These are phyloP conservation scores for Antrodiella citrinella DNA, from an alignment of 768 basidiomycete species.

Conservation along the genomic window DNA sequence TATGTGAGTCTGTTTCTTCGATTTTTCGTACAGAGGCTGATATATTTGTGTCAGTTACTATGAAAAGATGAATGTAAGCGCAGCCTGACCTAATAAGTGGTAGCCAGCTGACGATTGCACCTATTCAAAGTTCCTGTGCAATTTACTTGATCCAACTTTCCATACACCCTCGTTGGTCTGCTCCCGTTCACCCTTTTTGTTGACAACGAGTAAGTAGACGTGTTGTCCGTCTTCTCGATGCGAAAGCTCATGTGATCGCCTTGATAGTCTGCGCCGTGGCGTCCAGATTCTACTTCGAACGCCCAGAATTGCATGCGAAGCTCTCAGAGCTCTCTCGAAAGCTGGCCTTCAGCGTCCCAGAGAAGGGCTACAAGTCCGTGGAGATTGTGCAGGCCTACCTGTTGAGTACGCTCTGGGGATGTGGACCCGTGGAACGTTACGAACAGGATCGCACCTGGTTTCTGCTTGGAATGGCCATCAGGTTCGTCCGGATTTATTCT, in stretches of 20 bases:
- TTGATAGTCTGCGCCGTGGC: constrained; percentile 97
- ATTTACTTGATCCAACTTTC: constrained; percentile 77
- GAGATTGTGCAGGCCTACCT: constrained; percentile 96
- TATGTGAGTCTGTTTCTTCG: constrained; percentile 47
- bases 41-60: constrained; percentile 66
- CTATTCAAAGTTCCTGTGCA: constrained; percentile 56
- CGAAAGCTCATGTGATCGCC: too few relatives aligned
- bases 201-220: constrained; percentile 73
- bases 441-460: constrained; percentile 96
- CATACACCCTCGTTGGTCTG: constrained; percentile 94
- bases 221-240: neutral
- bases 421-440: constrained; percentile 91
- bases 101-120: constrained; percentile 7
- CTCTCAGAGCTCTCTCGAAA: constrained; percentile 80
- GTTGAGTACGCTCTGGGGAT: constrained; percentile 81
- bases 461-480: constrained; percentile 77
- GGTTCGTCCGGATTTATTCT: constrained; percentile 51
- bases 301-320: constrained; percentile 73
- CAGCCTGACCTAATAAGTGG: constrained; percentile 1
- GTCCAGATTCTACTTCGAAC: constrained; percentile 77
- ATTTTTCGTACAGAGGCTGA: constrained; percentile 8
- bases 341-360: constrained; percentile 82
- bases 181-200: constrained; percentile 87
- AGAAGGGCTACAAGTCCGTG: constrained; percentile 83
- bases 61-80: constrained; percentile 62